Base-by-base conservation (phyloP, 176 grass and related monocot species). In the Triticum dicoccoides region DNA sequence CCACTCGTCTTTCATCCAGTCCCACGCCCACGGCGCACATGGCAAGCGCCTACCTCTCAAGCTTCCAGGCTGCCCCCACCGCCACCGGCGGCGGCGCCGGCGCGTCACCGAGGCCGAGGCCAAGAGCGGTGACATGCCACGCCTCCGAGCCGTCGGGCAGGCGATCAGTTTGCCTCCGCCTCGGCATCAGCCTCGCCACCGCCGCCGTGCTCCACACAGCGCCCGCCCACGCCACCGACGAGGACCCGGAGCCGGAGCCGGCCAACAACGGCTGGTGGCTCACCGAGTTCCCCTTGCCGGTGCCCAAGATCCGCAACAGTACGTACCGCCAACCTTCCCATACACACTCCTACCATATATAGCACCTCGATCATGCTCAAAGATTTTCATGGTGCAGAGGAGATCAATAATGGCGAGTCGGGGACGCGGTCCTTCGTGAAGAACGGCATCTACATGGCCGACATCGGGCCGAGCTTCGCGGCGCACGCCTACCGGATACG, bases 181-280 rank as follows among this genome's bases (percentile, higher is more conserved):
- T 69, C 13, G 79, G 89, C 76, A 44, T 98, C 69, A 83, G 89
- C 21, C 41, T 74, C 41, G 82, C 75, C 49, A 52, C 83, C 30
- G 11, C 88, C 76, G 39, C 78, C 5, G 37, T 90, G 35, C 77
- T 94, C 78, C 86, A 86, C 14, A 27, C 32, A 12, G 52, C 25
- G 27, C 59, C 76, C 4, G 66, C 83, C 42, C 66, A 2, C 5
- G 93, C 66, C 2, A 37, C 32, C 44, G 89, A 90, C 54, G 87
- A 82, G 4, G 82, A 80, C 35, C 61, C 78, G 8, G 92, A 83
- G 58, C 59, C 78, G 8, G 92, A 83, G 59, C 85, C 75, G 30
- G 89, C 86, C 18, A 90, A 95, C 78, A 96, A 96, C 61, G 96
- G 96, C 14, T 90, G 91, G 89, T 98, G 96, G 96, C 72, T 93